Percentiles rank a stretch among this genome's conserved stretches.
These are phyloP conservation scores for Exophiala spinifera DNA, from an alignment of 2,329 filamentous ascomycete genomes.

Conservation along the genomic window DNA sequence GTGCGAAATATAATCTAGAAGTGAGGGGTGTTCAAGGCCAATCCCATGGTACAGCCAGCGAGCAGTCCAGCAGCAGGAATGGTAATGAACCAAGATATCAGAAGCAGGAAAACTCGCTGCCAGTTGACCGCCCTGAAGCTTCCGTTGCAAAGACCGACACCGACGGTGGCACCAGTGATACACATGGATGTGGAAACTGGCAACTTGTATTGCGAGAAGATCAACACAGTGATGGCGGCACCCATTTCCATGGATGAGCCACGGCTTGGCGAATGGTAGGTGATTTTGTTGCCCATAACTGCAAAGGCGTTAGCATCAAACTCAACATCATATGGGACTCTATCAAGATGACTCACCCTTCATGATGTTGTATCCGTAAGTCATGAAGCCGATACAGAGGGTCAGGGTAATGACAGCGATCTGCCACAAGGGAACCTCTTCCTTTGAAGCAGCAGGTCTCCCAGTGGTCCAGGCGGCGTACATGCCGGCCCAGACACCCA, in stretches of 20 bases:
- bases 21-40: neutral
- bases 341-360: conserved; percentile 56
- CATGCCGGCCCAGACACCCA: conserved; percentile 67
- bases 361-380: conserved; percentile 83
- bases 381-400: conserved; percentile 66
- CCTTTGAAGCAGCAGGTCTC: conserved; percentile 58
- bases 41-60: neutral
- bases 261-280: conserved; percentile 61
- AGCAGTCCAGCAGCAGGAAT: neutral
- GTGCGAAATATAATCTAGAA: neutral
- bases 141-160: conserved; percentile 74
- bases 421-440: conserved; percentile 70
- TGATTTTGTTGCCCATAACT: conserved; percentile 81
- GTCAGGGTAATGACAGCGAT: conserved; percentile 64
- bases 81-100: neutral
- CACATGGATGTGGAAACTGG: conserved; percentile 77
- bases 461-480: conserved; percentile 67
- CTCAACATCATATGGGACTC: conserved; percentile 7
- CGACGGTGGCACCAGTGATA: conserved; percentile 75
- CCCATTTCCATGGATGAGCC: conserved; percentile 76
- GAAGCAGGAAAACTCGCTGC: conserved; percentile 49
- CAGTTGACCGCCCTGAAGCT: conserved; percentile 71
- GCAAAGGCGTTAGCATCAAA: conserved; percentile 28
- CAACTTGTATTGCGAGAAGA: conserved; percentile 72
- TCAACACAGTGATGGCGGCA: conserved; percentile 69